A percentile compares a stretch with the other conserved stretches of the same genome.
Conservation (phyloP, 1,284 basidiomycete species). For the Neolentinus lepideus region DNA sequence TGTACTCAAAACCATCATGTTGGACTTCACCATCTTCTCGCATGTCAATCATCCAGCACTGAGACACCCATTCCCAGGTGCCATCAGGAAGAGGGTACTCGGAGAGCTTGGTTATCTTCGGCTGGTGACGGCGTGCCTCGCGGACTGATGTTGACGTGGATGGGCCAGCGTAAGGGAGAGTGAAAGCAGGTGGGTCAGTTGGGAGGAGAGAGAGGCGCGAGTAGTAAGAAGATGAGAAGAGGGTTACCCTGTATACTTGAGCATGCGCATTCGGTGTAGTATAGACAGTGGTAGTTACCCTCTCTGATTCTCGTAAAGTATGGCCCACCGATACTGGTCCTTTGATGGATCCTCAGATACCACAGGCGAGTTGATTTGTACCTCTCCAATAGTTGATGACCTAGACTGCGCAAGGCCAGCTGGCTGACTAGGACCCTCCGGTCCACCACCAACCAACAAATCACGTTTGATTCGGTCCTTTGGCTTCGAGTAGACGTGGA, state of each 20-base stretch:
- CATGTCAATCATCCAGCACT: conserved; percentile 83
- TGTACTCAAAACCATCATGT: conserved; percentile 80
- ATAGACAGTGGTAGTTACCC: conserved; percentile 39
- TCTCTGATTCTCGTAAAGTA: conserved; percentile 73
- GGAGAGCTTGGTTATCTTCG: conserved; percentile 42
- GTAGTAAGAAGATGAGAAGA: conserved; percentile 71
- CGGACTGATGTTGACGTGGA: not conserved
- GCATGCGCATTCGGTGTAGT: conserved; percentile 4
- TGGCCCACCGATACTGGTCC: conserved; percentile 66
- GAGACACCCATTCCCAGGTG: conserved; percentile 73
- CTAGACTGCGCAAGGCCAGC: not conserved
- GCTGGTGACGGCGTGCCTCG: conserved; percentile 21
- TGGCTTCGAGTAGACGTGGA: not conserved
- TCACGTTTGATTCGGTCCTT: not conserved
- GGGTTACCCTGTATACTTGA: conserved; percentile 39
- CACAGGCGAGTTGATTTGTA: not conserved
- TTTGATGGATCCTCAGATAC: conserved; percentile 8
- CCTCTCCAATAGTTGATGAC: not conserved
- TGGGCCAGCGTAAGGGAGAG: conserved; percentile 40
- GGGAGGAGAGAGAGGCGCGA: conserved; percentile 65
- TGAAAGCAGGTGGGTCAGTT: conserved; percentile 70
- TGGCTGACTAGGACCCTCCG: not conserved
- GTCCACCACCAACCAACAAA: not conserved
- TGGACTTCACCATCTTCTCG: conserved; percentile 68
- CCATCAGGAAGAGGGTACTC: conserved; percentile 77